Evolutionary conservation across 208 protist species (phyloP).

Genomic region (Trichomonas vaginalis): DNA sequence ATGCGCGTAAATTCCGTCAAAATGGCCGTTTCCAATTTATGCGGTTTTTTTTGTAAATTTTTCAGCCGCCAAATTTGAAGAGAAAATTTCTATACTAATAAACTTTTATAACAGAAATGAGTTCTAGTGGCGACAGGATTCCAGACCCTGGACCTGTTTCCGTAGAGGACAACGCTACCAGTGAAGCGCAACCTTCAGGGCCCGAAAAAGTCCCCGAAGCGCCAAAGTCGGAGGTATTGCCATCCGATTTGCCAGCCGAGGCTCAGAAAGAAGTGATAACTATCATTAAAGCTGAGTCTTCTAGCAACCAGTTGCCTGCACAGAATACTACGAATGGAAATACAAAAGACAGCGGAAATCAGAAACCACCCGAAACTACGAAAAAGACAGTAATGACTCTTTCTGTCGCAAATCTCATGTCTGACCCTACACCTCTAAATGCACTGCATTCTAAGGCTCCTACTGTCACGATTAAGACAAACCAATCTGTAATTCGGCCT

Average conservation of each 20-base stretch:
- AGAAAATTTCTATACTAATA: neutral
- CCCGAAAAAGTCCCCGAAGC: neutral
- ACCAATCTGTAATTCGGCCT: too few relatives aligned
- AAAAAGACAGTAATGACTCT: neutral
- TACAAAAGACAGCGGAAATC: neutral
- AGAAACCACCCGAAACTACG: neutral
- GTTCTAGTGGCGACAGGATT: neutral
- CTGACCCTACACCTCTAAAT: neutral
- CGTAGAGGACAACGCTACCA: neutral
- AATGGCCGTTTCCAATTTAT: too few relatives aligned
- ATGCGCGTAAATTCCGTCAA: too few relatives aligned
- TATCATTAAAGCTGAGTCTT: neutral
- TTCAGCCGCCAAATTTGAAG: neutral
- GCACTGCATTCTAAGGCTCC: neutral
- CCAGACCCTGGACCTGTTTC: neutral
- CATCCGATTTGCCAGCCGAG: too few relatives aligned
- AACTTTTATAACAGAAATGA: neutral
- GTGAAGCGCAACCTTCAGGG: neutral
- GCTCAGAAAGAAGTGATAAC: too few relatives aligned
- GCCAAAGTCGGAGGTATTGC: neutral
- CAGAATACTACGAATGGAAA: neutral
- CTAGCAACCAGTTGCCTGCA: neutral
- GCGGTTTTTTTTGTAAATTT: too few relatives aligned
- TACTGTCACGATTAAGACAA: neutral
- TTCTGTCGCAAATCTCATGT: neutral